Evolutionary conservation across 495 filamentous ascomycete species (phyloP).

Genomic region (Penicillium maclennaniae): DNA sequence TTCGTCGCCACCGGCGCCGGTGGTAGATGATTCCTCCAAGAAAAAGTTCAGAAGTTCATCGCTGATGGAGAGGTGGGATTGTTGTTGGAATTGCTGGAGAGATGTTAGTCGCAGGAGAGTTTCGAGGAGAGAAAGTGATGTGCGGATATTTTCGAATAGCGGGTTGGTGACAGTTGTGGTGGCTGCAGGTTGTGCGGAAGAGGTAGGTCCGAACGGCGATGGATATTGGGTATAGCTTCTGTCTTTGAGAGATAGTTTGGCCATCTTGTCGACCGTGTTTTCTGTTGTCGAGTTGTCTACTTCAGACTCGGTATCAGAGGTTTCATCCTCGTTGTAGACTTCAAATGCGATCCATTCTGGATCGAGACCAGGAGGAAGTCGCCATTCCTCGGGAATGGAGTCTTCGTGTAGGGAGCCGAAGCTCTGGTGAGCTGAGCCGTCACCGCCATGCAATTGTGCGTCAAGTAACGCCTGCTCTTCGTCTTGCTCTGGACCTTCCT

Average conservation of each 20-base stretch:
- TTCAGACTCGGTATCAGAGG: slow-evolving; percentile 58
- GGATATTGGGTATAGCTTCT: slow-evolving; percentile 17
- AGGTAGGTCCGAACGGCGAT: slow-evolving; percentile 14
- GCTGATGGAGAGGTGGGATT: slow-evolving; percentile 86
- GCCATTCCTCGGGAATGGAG: slow-evolving; percentile 51
- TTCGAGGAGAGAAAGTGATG: slow-evolving; percentile 89
- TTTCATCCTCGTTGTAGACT: slow-evolving; percentile 66
- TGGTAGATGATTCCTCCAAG: slow-evolving; percentile 73
- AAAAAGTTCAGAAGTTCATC: slow-evolving; percentile 96
- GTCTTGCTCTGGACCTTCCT: slow-evolving; percentile 8
- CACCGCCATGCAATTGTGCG: slow-evolving; percentile 58
- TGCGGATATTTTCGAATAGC: slow-evolving; percentile 56
- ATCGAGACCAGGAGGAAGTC: slow-evolving; percentile 75
- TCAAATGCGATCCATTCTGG: slow-evolving; percentile 96
- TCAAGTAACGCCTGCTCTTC: slow-evolving; percentile 62
- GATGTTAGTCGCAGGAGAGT: slow-evolving; percentile 87
- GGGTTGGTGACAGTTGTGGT: slow-evolving; percentile 39
- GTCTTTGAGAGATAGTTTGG: slow-evolving; percentile 36
- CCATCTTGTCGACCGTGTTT: slow-evolving; percentile 38
- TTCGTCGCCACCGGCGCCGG: slow-evolving; percentile 66
- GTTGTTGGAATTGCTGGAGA: slow-evolving; percentile 96
- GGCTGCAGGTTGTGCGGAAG: slow-evolving; percentile 35
- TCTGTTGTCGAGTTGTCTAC: slow-evolving; percentile 29
- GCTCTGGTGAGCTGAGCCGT: slow-evolving; percentile 15
- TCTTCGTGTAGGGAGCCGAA: slow-evolving; percentile 29